Base-by-base conservation (phyloP, 495 filamentous ascomycete genomes). In the Trichoderma erinaceum region DNA sequence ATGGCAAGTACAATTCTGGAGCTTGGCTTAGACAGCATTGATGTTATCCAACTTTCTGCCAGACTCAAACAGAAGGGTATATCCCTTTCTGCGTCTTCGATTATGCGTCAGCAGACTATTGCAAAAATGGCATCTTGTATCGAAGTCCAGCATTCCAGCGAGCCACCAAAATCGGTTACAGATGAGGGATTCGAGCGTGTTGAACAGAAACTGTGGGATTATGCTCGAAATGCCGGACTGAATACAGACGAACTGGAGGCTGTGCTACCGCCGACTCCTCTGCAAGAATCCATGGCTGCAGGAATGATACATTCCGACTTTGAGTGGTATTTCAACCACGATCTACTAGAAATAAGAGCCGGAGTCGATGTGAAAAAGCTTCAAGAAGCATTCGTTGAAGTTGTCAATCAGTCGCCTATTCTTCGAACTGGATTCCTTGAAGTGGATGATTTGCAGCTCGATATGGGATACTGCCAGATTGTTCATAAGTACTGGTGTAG, bases 211-310 rank as follows among this genome's bases (percentile, higher is more conserved):
- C 67, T 78, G 12, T 61, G 68, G 27, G 25, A 65, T 0, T 69
- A 65, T 38, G 64, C 73, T 3, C 41, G 15, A 8, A 68, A 65
- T 6, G 48, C 65, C 1, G 66, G 64, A 1, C 61, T 50, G 12
- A 67, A 75, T 15, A 68, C 75, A 10, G n/a, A 10, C 0, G 70
- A 72, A 15, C 27, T 88, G 15, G 84, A 89, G 48, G 71, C 76
- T 18, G 77, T 90, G 23, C 77, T 90, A 21, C 89, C 87, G 3
- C 77, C 84, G 7, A 90, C 92, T 0, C 89, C 92, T 15, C 79
- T 94, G 3, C 93, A 97, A 75, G 90, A 95, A 71, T 88, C 85
- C 44, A 92, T 97, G 85, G 79, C 96, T 56, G 87, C 87, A 0
- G 86, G 89, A 64, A 95, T 94, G 82, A 68, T 90, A 10, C 77